Base-by-base conservation (phyloP, 805 yeast genomes). In the Lachancea quebecensis region DNA sequence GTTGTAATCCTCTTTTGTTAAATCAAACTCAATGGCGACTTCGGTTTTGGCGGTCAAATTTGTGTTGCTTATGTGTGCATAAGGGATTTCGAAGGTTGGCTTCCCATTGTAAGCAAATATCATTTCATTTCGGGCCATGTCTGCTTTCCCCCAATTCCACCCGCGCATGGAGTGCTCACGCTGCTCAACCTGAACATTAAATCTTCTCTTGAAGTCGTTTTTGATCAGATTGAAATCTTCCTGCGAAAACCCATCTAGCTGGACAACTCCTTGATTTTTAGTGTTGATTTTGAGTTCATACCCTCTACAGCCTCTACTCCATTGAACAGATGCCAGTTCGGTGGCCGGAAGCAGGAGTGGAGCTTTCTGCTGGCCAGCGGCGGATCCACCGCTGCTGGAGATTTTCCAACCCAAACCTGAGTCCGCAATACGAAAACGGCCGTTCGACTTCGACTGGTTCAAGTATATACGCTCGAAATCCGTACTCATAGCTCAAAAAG, bases 321-420 rank as follows among this genome's bases (percentile, higher is more conserved):
- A 93, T 54, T 74, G 79, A 2, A 85, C 82, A 31, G 87, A 72
- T 15, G 84, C 74, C 21, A 93, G 71, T 62, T 90, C 96, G 27
- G 86, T 85, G 9, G 87, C 79, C n/a, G 96, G 91, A 47, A 93
- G 71, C 49, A 93, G 70, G 55, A 87, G 87, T n/a, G 97, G 96
- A 39, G 78, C 79, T 10, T 77, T 72, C 46, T 72, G 72, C 25
- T 69, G 69, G 34, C 74, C 68, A 18, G 74, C 66, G 35, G 75
- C 68, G 2, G 80, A 69, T 28, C 67, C 68, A 41, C 67, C 67
- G 46, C 60, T 57, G 12, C 62, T 55, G 4, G 71, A 56, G 0
- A 82, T 82, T 61, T 91, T 91, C 99, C 99, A 93, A 39, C 99
- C 99, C 27, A 93, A 74, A 41, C 99, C 99, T n/a, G 95, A 81